These are phyloP conservation scores for Pythium rishiriense DNA, from an alignment of 352 stramenopile genomes.

Conservation along the genomic window DNA sequence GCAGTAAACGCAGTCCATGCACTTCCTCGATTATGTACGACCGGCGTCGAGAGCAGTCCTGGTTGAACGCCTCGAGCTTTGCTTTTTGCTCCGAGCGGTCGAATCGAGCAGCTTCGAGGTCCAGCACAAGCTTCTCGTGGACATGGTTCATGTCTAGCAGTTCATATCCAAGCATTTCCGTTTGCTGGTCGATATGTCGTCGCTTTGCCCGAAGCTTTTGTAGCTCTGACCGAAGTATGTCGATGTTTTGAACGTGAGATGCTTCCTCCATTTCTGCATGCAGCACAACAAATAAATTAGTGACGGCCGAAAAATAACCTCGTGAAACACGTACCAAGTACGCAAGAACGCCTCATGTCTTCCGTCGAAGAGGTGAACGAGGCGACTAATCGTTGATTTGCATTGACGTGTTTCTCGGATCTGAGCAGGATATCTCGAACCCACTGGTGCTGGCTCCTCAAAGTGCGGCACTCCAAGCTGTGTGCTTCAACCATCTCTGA, in stretches of 20 bases:
- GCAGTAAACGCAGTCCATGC: not conserved
- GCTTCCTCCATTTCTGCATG: constrained; percentile 24
- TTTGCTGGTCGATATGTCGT: constrained; percentile 35
- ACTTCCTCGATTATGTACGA: constrained; percentile 3
- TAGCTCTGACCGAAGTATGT: constrained; percentile 28
- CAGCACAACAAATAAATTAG: not conserved
- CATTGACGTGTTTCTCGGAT: constrained; percentile 1
- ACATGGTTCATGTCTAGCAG: constrained; percentile 23
- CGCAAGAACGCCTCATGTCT: not conserved
- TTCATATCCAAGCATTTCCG: constrained; percentile 32
- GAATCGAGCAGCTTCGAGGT: not conserved
- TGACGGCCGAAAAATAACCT: not conserved
- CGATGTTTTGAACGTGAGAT: constrained; percentile 24
- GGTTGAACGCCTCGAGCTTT: not conserved
- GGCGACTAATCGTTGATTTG: not conserved
- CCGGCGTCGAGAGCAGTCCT: constrained; percentile 3
- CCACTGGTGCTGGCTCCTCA: constrained; percentile 3
- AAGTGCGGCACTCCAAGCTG: not conserved
- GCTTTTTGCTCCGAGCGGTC: constrained; percentile 1
- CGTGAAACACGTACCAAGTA: not conserved
- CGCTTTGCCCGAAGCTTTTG: constrained; percentile 52
- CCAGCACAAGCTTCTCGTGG: not conserved
- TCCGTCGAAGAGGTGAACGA: not conserved
- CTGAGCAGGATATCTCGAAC: not conserved
- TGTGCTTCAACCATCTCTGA: not conserved